Evolutionary conservation across 495 filamentous ascomycete species (phyloP), one percentile per base, ranked within the genome.

Genomic region (Clavariopsis aquatica): DNA sequence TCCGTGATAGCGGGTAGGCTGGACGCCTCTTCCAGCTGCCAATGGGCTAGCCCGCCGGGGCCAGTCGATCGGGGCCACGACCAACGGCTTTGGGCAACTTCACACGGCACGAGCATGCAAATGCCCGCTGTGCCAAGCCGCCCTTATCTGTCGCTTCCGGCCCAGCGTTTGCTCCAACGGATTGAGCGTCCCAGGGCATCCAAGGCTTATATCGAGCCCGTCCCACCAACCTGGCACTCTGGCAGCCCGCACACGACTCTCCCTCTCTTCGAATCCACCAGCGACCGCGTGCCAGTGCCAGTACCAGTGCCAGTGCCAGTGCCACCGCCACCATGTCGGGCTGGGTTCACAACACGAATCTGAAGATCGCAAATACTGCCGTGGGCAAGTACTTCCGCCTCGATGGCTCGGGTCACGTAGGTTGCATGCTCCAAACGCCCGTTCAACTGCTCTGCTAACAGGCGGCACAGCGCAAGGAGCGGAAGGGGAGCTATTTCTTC

Each of bases 401-500:
- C 19, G 89, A 92, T 64, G 85, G 85, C 69, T 89, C 81, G 29
- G 88, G 89, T 62, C 87, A 90, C 80, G 85, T 89, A 80, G n/a
- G n/a, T n/a, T n/a, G n/a, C n/a, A n/a, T 79, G 86, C 69, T 53
- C 58, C 6, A 45, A 24, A 24, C 19, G 15, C 17, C 17, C 23
- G 3, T 7, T 20, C 24, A 36, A 27, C 5, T 24, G 12, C 0
- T 15, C 34, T 31, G 19, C 23, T 43, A 52, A 20, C 45, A 49
- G 58, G 57, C 51, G 57, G 57, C 49, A 20, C 38, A 84, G 78
- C 84, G 78, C 52, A 81, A 77, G 70, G 87, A 89, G 70, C 82
- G 89, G 26, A 90, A 89, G 71, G 87, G 86, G 0, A 85, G 86
- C n/a, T 81, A 81, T 68, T 92, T 93, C 78, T 84, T 89, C 66